These are phyloP conservation scores for Leccinum barrowsii DNA, from an alignment of 768 basidiomycete species.

Conservation along the genomic window DNA sequence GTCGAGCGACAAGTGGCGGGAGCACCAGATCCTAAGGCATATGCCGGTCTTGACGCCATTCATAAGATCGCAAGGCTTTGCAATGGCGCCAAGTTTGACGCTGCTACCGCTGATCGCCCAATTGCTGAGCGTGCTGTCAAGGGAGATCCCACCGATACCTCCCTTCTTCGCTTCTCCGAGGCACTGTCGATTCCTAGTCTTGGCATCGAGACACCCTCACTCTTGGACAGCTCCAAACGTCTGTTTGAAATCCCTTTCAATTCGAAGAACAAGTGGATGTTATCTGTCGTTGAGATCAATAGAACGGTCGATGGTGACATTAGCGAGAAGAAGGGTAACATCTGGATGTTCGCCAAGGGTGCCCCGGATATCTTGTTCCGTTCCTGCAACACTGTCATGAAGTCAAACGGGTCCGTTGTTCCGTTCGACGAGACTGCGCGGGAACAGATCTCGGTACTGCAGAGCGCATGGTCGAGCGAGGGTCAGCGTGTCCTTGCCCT, in stretches of 20 bases:
- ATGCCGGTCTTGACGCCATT: constrained; percentile 27
- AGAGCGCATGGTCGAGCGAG: constrained; percentile 42
- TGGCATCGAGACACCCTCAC: constrained; percentile 20
- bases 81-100: constrained; percentile 53
- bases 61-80: constrained; percentile 50
- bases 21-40: constrained; percentile 7
- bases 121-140: constrained; percentile 35
- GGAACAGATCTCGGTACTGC: constrained; percentile 22
- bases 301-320: constrained; percentile 9
- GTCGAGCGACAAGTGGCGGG: constrained; percentile 14
- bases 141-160: constrained; percentile 53
- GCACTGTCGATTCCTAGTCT: constrained; percentile 23
- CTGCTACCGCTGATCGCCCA: constrained; percentile 21
- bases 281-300: constrained; percentile 37
- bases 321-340: constrained; percentile 6
- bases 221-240: constrained; percentile 22
- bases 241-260: constrained; percentile 42
- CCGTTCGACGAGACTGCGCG: constrained; percentile 26
- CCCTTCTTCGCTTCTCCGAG: constrained; percentile 49
- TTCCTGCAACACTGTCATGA: constrained; percentile 35
- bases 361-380: constrained; percentile 54
- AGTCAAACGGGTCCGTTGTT: constrained; percentile 31
- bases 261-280: constrained; percentile 59
- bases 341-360: constrained; percentile 51
- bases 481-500: constrained; percentile 56